Percentiles rank a stretch among this genome's conserved stretches.
Evolutionary conservation across 1,139 yeast genomes (phyloP).

Genomic region (Pichiaceae sp.): DNA sequence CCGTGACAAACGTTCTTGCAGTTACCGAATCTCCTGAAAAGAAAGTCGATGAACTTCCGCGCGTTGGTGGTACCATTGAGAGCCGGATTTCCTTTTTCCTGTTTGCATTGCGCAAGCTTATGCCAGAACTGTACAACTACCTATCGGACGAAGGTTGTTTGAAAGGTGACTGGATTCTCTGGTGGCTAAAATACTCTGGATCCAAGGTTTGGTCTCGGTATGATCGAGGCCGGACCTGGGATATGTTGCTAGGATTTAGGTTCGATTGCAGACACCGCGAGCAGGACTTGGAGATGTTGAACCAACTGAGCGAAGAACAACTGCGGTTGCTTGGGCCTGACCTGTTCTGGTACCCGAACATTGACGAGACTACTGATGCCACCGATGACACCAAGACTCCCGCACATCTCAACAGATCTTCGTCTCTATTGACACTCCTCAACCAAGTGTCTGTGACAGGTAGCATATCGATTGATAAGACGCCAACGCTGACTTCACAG

Average conservation of each 20-base stretch:
- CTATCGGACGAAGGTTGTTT: slow-evolving; percentile 77
- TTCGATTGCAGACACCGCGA: slow-evolving; percentile 28
- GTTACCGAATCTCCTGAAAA: slow-evolving; percentile 3
- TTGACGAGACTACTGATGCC: slow-evolving; percentile 11
- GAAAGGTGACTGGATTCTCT: slow-evolving; percentile 84
- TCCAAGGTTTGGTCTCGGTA: slow-evolving; percentile 74
- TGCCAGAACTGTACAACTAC: slow-evolving; percentile 73
- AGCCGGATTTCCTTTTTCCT: slow-evolving; percentile 70
- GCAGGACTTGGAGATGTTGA: slow-evolving; percentile 16
- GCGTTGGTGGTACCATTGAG: slow-evolving; percentile 59
- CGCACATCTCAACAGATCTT: slow-evolving; percentile 15
- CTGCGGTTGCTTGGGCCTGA: slow-evolving; percentile 23
- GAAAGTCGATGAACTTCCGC: slow-evolving; percentile 29
- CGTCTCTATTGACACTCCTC: slow-evolving; percentile 21
- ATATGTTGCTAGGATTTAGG: slow-evolving; percentile 75
- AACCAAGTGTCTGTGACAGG: slow-evolving; percentile 15
- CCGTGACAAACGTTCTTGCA: slow-evolving; percentile 1
- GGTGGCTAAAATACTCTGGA: slow-evolving; percentile 97
- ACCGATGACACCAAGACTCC: slow-evolving; percentile 1
- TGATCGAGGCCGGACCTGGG: slow-evolving; percentile 90
- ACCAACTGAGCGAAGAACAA: slow-evolving; percentile 13
- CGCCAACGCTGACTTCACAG: slow-evolving; percentile 18
- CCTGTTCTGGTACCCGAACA: slow-evolving; percentile 25
- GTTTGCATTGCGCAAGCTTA: slow-evolving; percentile 48
- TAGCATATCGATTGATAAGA: slow-evolving; percentile 9